Conservation (phyloP, 768 basidiomycete species). For the Mycena amicta region DNA sequence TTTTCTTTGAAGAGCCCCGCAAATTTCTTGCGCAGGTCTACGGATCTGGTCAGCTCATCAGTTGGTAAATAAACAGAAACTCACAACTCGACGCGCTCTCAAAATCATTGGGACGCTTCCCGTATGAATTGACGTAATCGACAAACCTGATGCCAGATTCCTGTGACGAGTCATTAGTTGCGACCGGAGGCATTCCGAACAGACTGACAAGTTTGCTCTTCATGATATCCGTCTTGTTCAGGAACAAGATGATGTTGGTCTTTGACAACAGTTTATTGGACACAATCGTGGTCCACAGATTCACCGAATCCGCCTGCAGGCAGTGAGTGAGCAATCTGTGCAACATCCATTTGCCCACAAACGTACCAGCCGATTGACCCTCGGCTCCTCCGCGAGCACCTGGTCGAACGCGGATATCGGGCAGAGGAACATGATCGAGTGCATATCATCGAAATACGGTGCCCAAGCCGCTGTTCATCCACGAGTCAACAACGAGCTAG, state of each 20-base stretch:
- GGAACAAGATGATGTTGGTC: conserved; percentile 76
- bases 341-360: neutral
- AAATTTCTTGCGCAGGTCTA: conserved; percentile 49
- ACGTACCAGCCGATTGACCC: conserved; percentile 61
- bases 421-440: conserved; percentile 72
- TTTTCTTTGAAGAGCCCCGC: conserved; percentile 37
- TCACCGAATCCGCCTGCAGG: conserved; percentile 71
- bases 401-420: conserved; percentile 76
- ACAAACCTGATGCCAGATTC: conserved; percentile 61
- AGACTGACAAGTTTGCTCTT: conserved; percentile 53
- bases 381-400: conserved; percentile 64
- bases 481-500: conserved; percentile 14
- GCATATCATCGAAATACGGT: conserved; percentile 71
- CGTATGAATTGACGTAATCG: conserved; percentile 74
- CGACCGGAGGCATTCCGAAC: neutral
- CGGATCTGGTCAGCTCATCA: neutral
- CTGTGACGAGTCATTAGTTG: conserved; percentile 7
- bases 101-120: conserved; percentile 67
- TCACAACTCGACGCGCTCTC: conserved; percentile 69
- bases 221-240: conserved; percentile 83
- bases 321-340: neutral
- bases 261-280: conserved; percentile 69
- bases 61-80: conserved; percentile 27
- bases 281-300: conserved; percentile 74
- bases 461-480: conserved; percentile 50